Evolutionary conservation across 1,284 basidiomycete species (phyloP).

Genomic region (Tilletia setariae): DNA sequence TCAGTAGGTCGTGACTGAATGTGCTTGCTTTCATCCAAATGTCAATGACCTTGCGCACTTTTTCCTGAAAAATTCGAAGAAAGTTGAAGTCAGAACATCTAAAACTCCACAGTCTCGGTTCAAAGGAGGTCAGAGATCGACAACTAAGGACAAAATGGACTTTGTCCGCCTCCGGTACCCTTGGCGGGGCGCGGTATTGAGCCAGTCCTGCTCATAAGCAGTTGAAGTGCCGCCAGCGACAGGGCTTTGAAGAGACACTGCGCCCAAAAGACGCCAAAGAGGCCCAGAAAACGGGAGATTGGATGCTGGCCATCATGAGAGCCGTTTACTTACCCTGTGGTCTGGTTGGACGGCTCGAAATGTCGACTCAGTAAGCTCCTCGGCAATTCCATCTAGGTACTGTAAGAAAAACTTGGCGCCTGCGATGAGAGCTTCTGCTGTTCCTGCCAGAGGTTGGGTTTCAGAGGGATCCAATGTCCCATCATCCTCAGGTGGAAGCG

Average conservation of each 20-base stretch:
- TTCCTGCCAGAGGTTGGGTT: slow-evolving; percentile 3
- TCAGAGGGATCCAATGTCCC: not conserved
- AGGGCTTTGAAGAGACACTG: not conserved
- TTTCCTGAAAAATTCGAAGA: slow-evolving; percentile 25
- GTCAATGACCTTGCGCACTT: slow-evolving; percentile 40
- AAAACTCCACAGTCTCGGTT: not conserved
- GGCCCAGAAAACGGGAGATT: not conserved
- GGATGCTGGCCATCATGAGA: not conserved
- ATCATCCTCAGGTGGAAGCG: slow-evolving; percentile 12
- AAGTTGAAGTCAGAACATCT: not conserved
- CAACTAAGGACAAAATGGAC: no score
- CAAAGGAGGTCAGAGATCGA: no score
- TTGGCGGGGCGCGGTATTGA: no score
- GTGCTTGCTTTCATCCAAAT: slow-evolving; percentile 37
- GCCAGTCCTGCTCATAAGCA: not conserved
- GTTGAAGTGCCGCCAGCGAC: not conserved
- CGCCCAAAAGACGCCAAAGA: not conserved
- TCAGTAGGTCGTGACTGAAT: slow-evolving; percentile 28
- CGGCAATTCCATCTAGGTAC: slow-evolving; percentile 23
- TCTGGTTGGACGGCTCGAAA: slow-evolving; percentile 23
- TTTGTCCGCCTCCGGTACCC: no score
- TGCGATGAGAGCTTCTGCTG: slow-evolving; percentile 21
- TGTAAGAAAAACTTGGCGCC: slow-evolving; percentile 27
- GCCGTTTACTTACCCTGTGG: slow-evolving; percentile 25
- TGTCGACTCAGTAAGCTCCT: slow-evolving; percentile 27